Evolutionary conservation across 371 early-diverging fungal genomes (phyloP).

Genomic region (Syncephalis plumigaleata): DNA sequence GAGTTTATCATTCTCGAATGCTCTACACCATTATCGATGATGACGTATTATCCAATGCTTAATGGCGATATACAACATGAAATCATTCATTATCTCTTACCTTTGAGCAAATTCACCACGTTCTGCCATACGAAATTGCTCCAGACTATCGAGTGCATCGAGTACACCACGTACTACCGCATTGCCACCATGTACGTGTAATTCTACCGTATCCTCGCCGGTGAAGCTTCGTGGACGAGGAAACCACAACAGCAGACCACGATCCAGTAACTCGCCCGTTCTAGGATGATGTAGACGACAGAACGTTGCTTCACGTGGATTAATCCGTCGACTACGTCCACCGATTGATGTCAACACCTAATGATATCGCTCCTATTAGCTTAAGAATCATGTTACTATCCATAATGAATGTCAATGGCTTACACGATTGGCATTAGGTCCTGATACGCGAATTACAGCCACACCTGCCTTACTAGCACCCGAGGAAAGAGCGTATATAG

Average conservation of each 20-base stretch:
- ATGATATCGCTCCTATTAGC: too few species aligned
- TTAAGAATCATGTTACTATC: too few species aligned
- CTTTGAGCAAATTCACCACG: constrained; percentile 61
- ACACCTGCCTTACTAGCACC: constrained; percentile 63
- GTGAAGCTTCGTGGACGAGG: constrained; percentile 60
- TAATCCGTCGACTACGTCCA: constrained; percentile 8
- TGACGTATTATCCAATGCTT: too few species aligned
- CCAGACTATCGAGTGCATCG: constrained; percentile 25
- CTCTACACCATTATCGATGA: constrained; percentile 20
- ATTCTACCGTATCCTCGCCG: constrained; percentile 62
- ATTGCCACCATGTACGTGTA: constrained; percentile 65
- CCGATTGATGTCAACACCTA: constrained; percentile 4
- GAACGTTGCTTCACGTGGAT: constrained; percentile 28
- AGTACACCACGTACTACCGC: constrained; percentile 45
- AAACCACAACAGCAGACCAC: constrained; percentile 44
- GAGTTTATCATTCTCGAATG: constrained; percentile 60
- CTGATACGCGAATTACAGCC: constrained; percentile 62
- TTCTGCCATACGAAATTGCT: constrained; percentile 43
- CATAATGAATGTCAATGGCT: too few species aligned
- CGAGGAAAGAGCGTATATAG: constrained; percentile 61
- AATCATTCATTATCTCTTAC: constrained; percentile 8
- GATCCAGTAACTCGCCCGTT: constrained; percentile 28
- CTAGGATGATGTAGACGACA: constrained; percentile 26
- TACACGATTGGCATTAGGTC: constrained; percentile 29
- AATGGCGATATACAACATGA: too few species aligned